phyloP scores from a whole-genome alignment of 345 rosid species.

The Erucastrum elatum region DNA sequence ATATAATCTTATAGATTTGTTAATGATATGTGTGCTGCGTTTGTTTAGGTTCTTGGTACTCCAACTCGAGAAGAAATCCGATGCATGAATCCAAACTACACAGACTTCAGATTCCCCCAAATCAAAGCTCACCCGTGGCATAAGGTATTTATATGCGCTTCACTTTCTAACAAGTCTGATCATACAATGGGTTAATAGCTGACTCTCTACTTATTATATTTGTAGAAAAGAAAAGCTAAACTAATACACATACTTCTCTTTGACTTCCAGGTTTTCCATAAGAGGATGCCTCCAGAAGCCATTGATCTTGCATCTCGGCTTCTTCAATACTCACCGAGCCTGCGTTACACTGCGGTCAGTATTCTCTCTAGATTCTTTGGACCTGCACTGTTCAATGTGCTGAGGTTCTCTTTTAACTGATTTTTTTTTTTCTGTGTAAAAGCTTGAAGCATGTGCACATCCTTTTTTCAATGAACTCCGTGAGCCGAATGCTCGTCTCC shows the following conservation, averaged over 20 bases:
- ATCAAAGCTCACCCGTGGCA: constrained; percentile 91
- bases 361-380: background rate
- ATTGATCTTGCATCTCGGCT: constrained; percentile 83
- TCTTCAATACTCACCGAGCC: constrained; percentile 81
- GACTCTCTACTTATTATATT: background rate
- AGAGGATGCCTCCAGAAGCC: constrained; percentile 90
- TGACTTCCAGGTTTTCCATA: constrained; percentile 62
- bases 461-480: constrained; percentile 87
- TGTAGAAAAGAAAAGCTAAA: background rate
- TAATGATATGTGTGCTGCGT: background rate
- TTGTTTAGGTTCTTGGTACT: constrained; percentile 78
- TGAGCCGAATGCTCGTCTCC: constrained; percentile 72
- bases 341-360: constrained; percentile 80
- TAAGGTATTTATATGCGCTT: constrained; percentile 46
- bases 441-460: constrained; percentile 84
- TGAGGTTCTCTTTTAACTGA: background rate
- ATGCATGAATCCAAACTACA: constrained; percentile 90
- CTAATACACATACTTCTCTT: background rate
- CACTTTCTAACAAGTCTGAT: background rate
- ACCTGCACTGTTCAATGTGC: background rate
- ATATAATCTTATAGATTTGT: background rate
- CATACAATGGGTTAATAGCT: constrained; percentile 6
- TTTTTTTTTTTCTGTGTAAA: constrained; percentile 18
- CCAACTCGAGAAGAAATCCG: constrained; percentile 92
- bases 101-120: constrained; percentile 76